Percentiles rank a stretch among this genome's conserved stretches.
These are phyloP conservation scores for Amanita rimosa DNA, from an alignment of 768 basidiomycete genomes.

Conservation along the genomic window DNA sequence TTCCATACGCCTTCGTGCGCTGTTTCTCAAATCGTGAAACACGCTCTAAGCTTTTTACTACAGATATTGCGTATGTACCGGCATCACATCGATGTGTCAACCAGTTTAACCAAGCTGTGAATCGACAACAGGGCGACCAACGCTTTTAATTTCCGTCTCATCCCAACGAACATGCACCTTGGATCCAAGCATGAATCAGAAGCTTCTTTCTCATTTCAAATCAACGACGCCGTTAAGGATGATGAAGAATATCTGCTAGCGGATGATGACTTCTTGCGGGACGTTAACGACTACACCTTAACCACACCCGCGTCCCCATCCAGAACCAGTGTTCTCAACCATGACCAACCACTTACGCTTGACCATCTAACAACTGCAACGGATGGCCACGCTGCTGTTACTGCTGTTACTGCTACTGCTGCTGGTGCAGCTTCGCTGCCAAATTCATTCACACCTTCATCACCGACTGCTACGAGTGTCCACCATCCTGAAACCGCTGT, in stretches of 20 bases:
- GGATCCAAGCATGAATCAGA: slow-evolving; percentile 22
- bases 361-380: slow-evolving; percentile 31
- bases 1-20: neutral
- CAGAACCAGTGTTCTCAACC: slow-evolving; percentile 8
- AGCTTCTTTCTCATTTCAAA: slow-evolving; percentile 44
- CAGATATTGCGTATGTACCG: slow-evolving; percentile 7
- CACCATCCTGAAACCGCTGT: slow-evolving; percentile 2
- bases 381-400: neutral
- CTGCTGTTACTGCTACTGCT: neutral
- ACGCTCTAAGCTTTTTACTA: neutral
- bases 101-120: slow-evolving; percentile 4
- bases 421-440: neutral
- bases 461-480: slow-evolving; percentile 1
- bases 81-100: slow-evolving; percentile 7
- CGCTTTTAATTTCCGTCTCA: slow-evolving; percentile 8
- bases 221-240: slow-evolving; percentile 31
- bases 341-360: slow-evolving; percentile 23
- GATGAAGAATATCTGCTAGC: slow-evolving; percentile 38
- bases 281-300: slow-evolving; percentile 25
- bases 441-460: slow-evolving; percentile 7
- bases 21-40: too few relatives aligned
- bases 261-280: slow-evolving; percentile 36
- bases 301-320: slow-evolving; percentile 20
- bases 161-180: slow-evolving; percentile 2
- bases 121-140: slow-evolving; percentile 6